Evolutionary conservation across 768 basidiomycete genomes (phyloP), one percentile per base, ranked within the genome.

Genomic region (Stropharia rugosoannulata): DNA sequence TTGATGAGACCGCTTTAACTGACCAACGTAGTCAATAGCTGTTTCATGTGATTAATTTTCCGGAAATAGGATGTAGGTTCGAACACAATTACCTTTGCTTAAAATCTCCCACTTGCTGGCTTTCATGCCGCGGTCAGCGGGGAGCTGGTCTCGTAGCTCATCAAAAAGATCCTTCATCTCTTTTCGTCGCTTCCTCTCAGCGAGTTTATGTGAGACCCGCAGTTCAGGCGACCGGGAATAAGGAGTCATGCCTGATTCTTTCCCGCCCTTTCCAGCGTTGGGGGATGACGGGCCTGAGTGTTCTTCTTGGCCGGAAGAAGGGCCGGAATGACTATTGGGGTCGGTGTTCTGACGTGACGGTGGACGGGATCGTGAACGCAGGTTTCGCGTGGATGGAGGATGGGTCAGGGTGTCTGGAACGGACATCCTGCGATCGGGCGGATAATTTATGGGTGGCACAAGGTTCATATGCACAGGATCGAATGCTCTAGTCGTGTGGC

Each of bases 131-230:
- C 90, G 83, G 75, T 94, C 94, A 49, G 89, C 88, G 1, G 97
- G 97, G 22, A 99, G 75, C 64, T 92, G 86, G 70, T 97, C 95
- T 55, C 94, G 82, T 59, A 99, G 74, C 69, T 99, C 97, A 63
- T 99, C 97, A 67, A 98, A 98, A 42, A 99, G 71, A 57, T 98
- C 95, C 69, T 97, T 97, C 97, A 99, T 99, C 74, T 99, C 97
- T 73, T 96, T 98, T 71, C 97, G 80, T 63, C 97, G 76, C 72
- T 98, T 98, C 58, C 97, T 79, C 74, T 99, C 97, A 2, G 97
- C 97, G 29, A 99, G 83, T 67, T 99, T 99, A 74, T 99, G 97
- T 2, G 92, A 94, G 32, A 98, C 86, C 51, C 95, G 83, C 41
- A 99, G 78, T 70, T 98, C 97, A 7, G 96, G 96, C 0, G 91